These are phyloP conservation scores for Cymbopogon citratus DNA, from an alignment of 176 grass and related monocot species.

Conservation along the genomic window DNA sequence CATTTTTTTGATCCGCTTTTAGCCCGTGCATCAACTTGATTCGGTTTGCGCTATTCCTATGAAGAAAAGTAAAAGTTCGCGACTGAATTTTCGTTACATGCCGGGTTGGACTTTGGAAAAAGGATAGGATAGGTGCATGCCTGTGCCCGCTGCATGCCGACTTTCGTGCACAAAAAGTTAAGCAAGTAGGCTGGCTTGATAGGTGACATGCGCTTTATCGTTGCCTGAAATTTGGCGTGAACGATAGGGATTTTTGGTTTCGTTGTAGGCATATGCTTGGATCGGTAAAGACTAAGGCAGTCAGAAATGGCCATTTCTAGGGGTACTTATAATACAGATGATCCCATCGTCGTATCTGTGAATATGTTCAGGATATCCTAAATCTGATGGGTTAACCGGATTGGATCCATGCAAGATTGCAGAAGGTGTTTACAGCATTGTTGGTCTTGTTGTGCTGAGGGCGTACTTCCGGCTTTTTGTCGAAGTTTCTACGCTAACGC, in stretches of 20 bases:
- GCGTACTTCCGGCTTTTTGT: too few species aligned
- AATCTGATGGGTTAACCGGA: neutral
- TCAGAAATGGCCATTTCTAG: neutral
- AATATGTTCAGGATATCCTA: constrained; percentile 42
- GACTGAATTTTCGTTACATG: constrained; percentile 35
- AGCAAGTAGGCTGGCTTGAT: constrained; percentile 1
- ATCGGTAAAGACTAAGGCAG: neutral
- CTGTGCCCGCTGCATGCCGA: constrained; percentile 1
- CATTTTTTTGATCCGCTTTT: neutral
- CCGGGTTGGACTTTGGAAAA: constrained; percentile 28
- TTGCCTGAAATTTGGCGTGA: neutral
- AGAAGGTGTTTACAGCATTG: neutral
- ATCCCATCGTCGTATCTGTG: neutral
- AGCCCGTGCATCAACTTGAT: neutral
- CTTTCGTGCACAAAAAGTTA: constrained; percentile 21
- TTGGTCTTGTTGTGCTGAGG: constrained; percentile 21
- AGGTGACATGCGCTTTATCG: neutral
- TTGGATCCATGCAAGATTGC: neutral
- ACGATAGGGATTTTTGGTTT: neutral
- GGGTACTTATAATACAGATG: neutral
- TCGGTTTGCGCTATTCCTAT: neutral
- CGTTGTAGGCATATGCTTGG: constrained; percentile 8
- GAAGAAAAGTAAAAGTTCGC: constrained; percentile 34
- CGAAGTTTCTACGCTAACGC: too few species aligned
- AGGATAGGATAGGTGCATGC: neutral